phyloP scores from a whole-genome alignment of 768 basidiomycete genomes.

The Tephrocybe sp. region DNA sequence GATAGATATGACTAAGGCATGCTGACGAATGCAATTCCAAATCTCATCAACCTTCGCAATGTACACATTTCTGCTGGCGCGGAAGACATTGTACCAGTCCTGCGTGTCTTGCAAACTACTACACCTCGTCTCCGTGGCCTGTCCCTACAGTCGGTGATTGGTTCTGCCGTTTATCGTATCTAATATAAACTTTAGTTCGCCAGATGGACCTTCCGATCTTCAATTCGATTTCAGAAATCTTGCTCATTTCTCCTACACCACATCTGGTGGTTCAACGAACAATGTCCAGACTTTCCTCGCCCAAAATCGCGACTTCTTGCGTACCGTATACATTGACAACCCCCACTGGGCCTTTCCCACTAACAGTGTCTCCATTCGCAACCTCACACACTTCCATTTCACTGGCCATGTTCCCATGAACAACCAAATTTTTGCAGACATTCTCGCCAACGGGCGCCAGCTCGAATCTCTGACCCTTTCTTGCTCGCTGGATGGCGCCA shows the following conservation, averaged over 20 bases:
- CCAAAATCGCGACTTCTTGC: slow-evolving; percentile 53
- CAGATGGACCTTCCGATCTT: slow-evolving; percentile 44
- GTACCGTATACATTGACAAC: slow-evolving; percentile 55
- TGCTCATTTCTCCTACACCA: slow-evolving; percentile 56
- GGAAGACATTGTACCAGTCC: slow-evolving; percentile 51
- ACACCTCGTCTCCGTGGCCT: slow-evolving; percentile 56
- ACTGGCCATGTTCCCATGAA: slow-evolving; percentile 53
- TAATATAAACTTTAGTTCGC: slow-evolving; percentile 30
- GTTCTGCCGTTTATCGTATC: background rate
- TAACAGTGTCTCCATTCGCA: slow-evolving; percentile 52
- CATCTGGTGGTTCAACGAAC: slow-evolving; percentile 39
- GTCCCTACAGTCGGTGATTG: slow-evolving; percentile 49
- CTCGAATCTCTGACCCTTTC: slow-evolving; percentile 60
- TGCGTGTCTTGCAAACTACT: slow-evolving; percentile 50
- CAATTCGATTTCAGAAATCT: slow-evolving; percentile 54
- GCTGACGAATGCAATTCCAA: slow-evolving; percentile 68
- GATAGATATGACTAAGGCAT: slow-evolving; percentile 43
- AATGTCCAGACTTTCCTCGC: slow-evolving; percentile 47
- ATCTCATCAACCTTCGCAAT: slow-evolving; percentile 56
- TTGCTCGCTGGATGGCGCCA: slow-evolving; percentile 51
- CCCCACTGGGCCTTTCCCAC: slow-evolving; percentile 58
- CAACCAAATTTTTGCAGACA: slow-evolving; percentile 53
- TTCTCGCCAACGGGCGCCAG: slow-evolving; percentile 61
- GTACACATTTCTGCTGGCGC: slow-evolving; percentile 60
- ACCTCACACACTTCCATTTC: slow-evolving; percentile 65